A percentile compares a stretch with the other conserved stretches of the same genome.
These are phyloP conservation scores for Breviolum minutum DNA, from an alignment of 73 alveolate genomes.

Conservation along the genomic window DNA sequence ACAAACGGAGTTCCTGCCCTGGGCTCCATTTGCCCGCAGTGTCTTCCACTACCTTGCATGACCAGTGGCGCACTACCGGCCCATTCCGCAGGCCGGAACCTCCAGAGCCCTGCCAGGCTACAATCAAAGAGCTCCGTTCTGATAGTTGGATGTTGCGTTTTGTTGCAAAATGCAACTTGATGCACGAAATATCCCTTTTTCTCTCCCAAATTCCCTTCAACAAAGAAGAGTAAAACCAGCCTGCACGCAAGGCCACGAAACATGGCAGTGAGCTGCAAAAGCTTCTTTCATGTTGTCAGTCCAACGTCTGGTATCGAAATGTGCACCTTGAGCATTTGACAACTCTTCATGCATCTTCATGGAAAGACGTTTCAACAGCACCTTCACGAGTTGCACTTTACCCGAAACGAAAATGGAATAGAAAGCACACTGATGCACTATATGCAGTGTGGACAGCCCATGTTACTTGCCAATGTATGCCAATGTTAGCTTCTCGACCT, in stretches of 20 bases:
- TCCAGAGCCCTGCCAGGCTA: conserved; percentile 16
- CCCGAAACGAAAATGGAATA: too few relatives aligned
- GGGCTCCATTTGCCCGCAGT: background rate
- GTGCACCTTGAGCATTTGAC: conserved; percentile 24
- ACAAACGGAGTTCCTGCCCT: background rate
- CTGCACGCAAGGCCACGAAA: conserved; percentile 77
- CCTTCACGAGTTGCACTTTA: too few relatives aligned
- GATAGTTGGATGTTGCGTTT: too few relatives aligned
- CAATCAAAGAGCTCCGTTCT: background rate
- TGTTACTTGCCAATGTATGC: too few relatives aligned
- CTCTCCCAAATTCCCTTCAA: background rate
- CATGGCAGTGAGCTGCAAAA: conserved; percentile 84
- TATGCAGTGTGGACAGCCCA: too few relatives aligned
- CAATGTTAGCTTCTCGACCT: too few relatives aligned
- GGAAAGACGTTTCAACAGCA: too few relatives aligned
- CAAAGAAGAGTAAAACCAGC: background rate
- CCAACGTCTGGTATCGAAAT: conserved; percentile 87
- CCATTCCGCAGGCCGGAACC: conserved; percentile 24
- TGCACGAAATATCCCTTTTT: background rate
- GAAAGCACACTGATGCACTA: too few relatives aligned
- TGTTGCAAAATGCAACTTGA: background rate
- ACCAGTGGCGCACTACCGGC: conserved; percentile 30
- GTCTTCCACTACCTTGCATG: background rate
- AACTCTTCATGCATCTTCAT: too few relatives aligned
- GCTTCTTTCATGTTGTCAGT: conserved; percentile 87